Conservation (phyloP, 768 basidiomycete species). For the Tulasnella sp. region DNA sequence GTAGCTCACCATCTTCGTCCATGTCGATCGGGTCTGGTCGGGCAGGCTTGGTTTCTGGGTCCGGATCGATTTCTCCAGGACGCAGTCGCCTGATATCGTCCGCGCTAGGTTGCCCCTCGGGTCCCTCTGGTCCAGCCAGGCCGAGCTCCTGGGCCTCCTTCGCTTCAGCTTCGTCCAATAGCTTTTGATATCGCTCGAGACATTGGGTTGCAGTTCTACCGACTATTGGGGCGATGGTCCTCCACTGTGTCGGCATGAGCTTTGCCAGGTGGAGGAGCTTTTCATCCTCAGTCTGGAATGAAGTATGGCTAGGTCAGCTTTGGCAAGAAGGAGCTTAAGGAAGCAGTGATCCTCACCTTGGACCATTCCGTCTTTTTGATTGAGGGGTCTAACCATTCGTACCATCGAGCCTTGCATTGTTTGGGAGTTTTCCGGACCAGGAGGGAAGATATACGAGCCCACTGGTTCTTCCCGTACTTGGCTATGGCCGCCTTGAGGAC, state of each 20-base stretch:
- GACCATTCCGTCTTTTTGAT: slow-evolving; percentile 99
- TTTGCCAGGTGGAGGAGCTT: slow-evolving; percentile 96
- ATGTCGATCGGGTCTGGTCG: slow-evolving; percentile 99
- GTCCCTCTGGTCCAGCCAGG: slow-evolving; percentile 62
- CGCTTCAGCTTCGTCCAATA: slow-evolving; percentile 92
- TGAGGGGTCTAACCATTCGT: slow-evolving; percentile 98
- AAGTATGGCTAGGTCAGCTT: not conserved
- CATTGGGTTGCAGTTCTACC: slow-evolving; percentile 97
- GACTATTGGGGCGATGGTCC: slow-evolving; percentile 96
- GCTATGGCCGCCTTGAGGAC: slow-evolving; percentile 98
- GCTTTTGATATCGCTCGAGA: slow-evolving; percentile 94
- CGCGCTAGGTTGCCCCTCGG: slow-evolving; percentile 74
- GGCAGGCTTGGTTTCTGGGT: slow-evolving; percentile 97
- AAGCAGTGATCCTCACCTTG: slow-evolving; percentile 43
- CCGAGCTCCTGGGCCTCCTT: slow-evolving; percentile 95
- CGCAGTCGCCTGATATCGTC: slow-evolving; percentile 82
- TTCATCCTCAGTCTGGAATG: slow-evolving; percentile 81
- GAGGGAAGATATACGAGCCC: slow-evolving; percentile 32
- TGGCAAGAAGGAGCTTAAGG: not conserved
- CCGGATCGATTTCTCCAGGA: slow-evolving; percentile 96
- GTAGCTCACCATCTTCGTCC: slow-evolving; percentile 84
- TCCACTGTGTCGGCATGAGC: slow-evolving; percentile 99
- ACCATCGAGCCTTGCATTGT: slow-evolving; percentile 99
- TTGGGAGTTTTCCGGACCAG: slow-evolving; percentile 93
- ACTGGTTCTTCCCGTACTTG: slow-evolving; percentile 95